Evolutionary conservation across 2,329 filamentous ascomycete species (phyloP).

Genomic region (Epichloe bromicola): DNA sequence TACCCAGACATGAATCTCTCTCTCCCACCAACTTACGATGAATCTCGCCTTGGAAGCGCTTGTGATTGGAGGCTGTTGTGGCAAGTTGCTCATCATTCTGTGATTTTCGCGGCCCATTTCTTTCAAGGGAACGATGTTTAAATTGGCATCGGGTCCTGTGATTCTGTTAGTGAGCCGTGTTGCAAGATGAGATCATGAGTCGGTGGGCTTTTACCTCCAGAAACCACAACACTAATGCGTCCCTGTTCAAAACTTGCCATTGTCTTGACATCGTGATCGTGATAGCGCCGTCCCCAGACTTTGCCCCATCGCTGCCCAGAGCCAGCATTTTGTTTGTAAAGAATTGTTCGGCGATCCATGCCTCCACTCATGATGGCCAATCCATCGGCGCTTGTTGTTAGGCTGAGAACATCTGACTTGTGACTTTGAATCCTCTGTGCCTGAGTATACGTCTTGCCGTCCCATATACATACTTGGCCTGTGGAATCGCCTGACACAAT

Average conservation of each 20-base stretch:
- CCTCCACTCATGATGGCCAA: constrained; percentile 76
- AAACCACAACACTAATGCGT: constrained; percentile 74
- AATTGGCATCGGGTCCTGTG: constrained; percentile 70
- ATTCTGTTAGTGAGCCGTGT: constrained; percentile 4
- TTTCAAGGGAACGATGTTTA: constrained; percentile 64
- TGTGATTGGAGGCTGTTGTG: constrained; percentile 60
- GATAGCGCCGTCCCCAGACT: constrained; percentile 73
- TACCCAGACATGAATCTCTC: constrained; percentile 80
- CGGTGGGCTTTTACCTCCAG: constrained; percentile 56
- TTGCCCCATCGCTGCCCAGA: constrained; percentile 65
- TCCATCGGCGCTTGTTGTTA: constrained; percentile 72
- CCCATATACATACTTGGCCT: constrained; percentile 87
- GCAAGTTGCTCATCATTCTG: constrained; percentile 68
- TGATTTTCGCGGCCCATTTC: constrained; percentile 71
- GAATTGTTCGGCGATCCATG: constrained; percentile 76
- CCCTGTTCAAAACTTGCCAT: constrained; percentile 82
- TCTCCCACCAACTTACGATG: constrained; percentile 84
- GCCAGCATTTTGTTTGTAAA: constrained; percentile 57
- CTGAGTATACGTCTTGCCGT: constrained; percentile 82
- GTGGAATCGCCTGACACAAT: constrained; percentile 93
- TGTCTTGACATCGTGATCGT: constrained; percentile 88
- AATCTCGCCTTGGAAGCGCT: constrained; percentile 64
- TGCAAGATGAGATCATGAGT: background rate
- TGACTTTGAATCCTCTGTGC: constrained; percentile 77
- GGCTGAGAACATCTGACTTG: constrained; percentile 76